Evolutionary conservation across 2,329 filamentous ascomycete genomes (phyloP).

Genomic region (Clonostachys byssicola): DNA sequence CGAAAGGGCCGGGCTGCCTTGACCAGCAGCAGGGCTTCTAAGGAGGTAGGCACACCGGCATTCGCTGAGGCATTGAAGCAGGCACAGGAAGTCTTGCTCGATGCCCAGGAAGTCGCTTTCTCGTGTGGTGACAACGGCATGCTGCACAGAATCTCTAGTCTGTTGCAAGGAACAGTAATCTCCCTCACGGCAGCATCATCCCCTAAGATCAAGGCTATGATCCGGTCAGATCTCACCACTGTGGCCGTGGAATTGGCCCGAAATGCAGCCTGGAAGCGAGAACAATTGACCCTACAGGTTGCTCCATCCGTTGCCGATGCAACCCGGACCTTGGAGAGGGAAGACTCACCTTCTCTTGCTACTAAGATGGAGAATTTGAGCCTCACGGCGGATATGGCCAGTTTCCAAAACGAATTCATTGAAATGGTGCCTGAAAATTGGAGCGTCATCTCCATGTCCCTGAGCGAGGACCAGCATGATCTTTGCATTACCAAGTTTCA

Average conservation of each 20-base stretch:
- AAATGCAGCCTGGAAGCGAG: conserved; percentile 63
- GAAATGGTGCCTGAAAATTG: conserved; percentile 80
- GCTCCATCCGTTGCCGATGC: not conserved
- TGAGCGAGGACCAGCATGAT: conserved; percentile 80
- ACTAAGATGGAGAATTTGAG: conserved; percentile 23
- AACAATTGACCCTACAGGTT: conserved; percentile 51
- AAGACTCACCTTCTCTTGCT: not conserved
- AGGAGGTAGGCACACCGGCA: conserved; percentile 13
- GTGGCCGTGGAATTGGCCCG: conserved; percentile 67
- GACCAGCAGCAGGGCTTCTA: not conserved
- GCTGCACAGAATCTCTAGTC: conserved; percentile 58
- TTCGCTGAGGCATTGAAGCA: conserved; percentile 59
- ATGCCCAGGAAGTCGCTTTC: conserved; percentile 55
- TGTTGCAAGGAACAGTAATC: conserved; percentile 62
- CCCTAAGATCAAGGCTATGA: conserved; percentile 39
- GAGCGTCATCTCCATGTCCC: conserved; percentile 80
- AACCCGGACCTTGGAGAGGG: no score
- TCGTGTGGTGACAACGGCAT: conserved; percentile 51
- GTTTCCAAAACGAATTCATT: conserved; percentile 76
- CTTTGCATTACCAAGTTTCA: conserved; percentile 86
- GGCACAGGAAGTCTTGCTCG: conserved; percentile 62
- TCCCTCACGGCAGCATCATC: conserved; percentile 59
- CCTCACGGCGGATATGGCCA: conserved; percentile 45
- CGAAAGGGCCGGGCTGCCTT: conserved; percentile 15
- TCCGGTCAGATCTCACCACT: conserved; percentile 35